Percentiles rank a stretch among this genome's conserved stretches.
Evolutionary conservation across 2,329 filamentous ascomycete genomes (phyloP).

Genomic region (Pseudogymnoascus sp.): DNA sequence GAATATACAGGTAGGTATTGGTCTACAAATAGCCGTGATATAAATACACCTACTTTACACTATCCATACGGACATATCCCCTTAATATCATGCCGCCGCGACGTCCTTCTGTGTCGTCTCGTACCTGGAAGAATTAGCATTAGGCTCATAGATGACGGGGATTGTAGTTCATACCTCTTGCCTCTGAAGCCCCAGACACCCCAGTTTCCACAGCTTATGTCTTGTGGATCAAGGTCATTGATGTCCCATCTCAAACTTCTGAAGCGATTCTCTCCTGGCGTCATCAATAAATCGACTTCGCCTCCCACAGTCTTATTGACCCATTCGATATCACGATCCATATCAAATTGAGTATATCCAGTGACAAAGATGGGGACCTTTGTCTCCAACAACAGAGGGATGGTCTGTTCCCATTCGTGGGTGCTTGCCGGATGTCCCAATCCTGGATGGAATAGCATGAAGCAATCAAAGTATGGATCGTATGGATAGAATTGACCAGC

Average conservation of each 20-base stretch:
- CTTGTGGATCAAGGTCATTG: conserved; percentile 90
- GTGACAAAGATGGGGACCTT: conserved; percentile 93
- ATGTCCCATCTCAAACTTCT: conserved; percentile 93
- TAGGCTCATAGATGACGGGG: conserved; percentile 15
- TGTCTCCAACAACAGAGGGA: conserved; percentile 86
- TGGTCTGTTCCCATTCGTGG: conserved; percentile 88
- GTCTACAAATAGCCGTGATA: conserved; percentile 8
- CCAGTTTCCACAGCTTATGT: conserved; percentile 94
- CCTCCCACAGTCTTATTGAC: conserved; percentile 77
- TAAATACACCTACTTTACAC: conserved; percentile 9
- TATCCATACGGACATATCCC: background rate
- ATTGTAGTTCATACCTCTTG: conserved; percentile 63
- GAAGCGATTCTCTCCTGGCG: conserved; percentile 92
- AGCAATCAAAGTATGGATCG: conserved; percentile 97
- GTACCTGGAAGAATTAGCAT: conserved; percentile 23
- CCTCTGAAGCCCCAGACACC: conserved; percentile 95
- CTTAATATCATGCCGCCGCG: background rate
- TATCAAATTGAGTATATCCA: conserved; percentile 91
- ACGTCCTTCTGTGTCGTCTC: conserved; percentile 30
- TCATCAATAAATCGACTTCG: conserved; percentile 85
- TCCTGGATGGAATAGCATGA: conserved; percentile 94
- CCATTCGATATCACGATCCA: conserved; percentile 88
- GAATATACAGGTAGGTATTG: conserved; percentile 10
- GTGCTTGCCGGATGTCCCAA: conserved; percentile 88
- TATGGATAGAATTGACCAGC: conserved; percentile 88